Evolutionary conservation across 441 rosid species (phyloP), one percentile per base, ranked within the genome.

Genomic region (Corymbia citriodora): DNA sequence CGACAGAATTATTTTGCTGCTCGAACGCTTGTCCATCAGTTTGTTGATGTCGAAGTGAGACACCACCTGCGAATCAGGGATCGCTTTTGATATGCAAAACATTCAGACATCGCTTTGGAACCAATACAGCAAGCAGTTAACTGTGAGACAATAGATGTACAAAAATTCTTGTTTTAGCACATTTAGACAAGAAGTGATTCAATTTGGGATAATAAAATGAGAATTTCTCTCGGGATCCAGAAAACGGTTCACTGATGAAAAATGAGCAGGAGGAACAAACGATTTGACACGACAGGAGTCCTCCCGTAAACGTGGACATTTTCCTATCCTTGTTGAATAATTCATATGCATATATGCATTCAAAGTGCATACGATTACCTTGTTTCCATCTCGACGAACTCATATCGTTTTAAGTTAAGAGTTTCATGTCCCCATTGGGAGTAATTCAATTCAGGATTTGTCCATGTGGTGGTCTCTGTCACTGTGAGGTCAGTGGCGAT

Each of bases 371-470:
- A 40, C n/a, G 50, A 10, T 50, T 92, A 94, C 95, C 95, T 93
- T 93, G 16, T 90, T 85, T 93, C 95, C 91, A 94, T 91, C 91
- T 94, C 95, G 16, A 94, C 93, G 89, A 94, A 94, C 57, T 94
- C 94, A 36, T 36, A 36, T 36, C 4, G 40, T 36, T 36, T 36
- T 36, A 36, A 3, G 40, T 36, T 36, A 36, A 36, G 4, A 3
- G 40, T 36, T 36, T 36, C 40, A 4, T 36, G 40, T 36, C 40
- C 40, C 40, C 40, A 1, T 36, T 36, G 40, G 40, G 40, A 36
- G 40, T 36, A 36, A 36, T 36, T 36, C 40, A 36, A 36, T 36
- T 36, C 5, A 36, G 40, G 4, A 3, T 36, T 36, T 36, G 40
- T 36, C 40, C 3, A 36, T 36, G 3, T 36, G 40, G 40, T 36